Evolutionary conservation across 768 basidiomycete genomes (phyloP), one percentile per base, ranked within the genome.

Genomic region (Mycena amicta): DNA sequence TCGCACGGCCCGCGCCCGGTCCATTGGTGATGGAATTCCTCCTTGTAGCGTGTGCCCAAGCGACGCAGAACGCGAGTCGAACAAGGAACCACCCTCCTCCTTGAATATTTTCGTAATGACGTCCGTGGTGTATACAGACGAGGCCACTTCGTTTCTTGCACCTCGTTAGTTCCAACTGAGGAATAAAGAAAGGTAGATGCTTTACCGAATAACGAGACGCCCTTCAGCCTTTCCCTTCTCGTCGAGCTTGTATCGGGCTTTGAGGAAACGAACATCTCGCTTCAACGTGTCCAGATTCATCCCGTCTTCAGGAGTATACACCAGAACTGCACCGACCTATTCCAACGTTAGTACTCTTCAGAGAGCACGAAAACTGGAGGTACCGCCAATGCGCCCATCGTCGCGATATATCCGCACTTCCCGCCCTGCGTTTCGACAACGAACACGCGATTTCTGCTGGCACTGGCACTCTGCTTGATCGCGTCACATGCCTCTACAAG

Each of bases 391-490:
- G 94, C 97, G 52, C 97, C 97, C 82, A 98, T 84, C 1, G 95
- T 88, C 3, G 95, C 95, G 55, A 99, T 85, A 71, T 95, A 99
- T 8, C 97, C 97, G 70, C 93, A 97, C 70, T 90, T 89, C 8
- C 96, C 97, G 50, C 97, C 97, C 72, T 98, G 97, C 0, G 95
- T 98, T 75, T 99, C 96, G 18, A 99, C 93, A 1, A 98, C 91
- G 70, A 99, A 99, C 58, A 98, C 97, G 41, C 97, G 80, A 72
- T 98, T 95, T 61, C 97, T 75, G 69, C 94, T 97, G 4, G 97
- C 96, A 55, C 92, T 92, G 11, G 97, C 97, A 68, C 93, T 95
- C 80, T 99, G 97, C 77, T 95, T 97, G 76, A 99, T 98, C 40
- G 95, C 88, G 74, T 99, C 97, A 70, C 96, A 98, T 5, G 97